Base-by-base conservation (phyloP, 805 yeast species). In the Metschnikowia reukaufii region DNA sequence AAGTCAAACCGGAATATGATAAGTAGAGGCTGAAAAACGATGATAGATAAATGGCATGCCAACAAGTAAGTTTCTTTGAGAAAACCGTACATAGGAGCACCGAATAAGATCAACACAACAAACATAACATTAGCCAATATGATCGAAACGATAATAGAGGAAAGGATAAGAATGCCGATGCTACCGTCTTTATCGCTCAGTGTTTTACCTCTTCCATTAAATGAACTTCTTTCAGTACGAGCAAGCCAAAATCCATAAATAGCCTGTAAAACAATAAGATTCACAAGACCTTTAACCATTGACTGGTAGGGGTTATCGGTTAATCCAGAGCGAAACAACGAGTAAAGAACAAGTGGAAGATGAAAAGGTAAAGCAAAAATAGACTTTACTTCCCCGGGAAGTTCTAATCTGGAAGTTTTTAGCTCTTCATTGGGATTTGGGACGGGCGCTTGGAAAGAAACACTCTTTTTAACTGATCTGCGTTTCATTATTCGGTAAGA, bases 71-170 rank as follows among this genome's bases (percentile, higher is more conserved):
- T 88, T 58, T 82, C 84, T 7, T 49, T 54, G 27, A 76, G 48
- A 30, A 74, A 72, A 1, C 79, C 69, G 1, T 79, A 67, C 36
- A 86, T 69, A 12, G 97, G 96, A 0, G 96, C 95, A 6, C 97
- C 97, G 59, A 88, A 80, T 10, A 89, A 57, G 1, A 89, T 70
- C 38, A 85, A 61, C 1, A 62, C 48, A 7, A 65, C 47, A 49
- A 70, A 73, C n/a, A 72, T 45, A 2, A 74, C 76, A 1, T 67
- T 32, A 6, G 79, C 58, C n/a, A 72, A 52, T 3, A 67, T 20
- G 1, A 70, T 23, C 2, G 78, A 61, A 2, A 73, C 44, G 6
- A 68, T 41, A 2, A 48, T 47, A 6, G 57, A 37, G 2, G 30
- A 13, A 4, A 40, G n/a, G 2, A 59, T 46, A 29, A 56, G 50